Conservation (phyloP, 2,329 filamentous ascomycete species). For the Aspergillus carbonarius region DNA sequence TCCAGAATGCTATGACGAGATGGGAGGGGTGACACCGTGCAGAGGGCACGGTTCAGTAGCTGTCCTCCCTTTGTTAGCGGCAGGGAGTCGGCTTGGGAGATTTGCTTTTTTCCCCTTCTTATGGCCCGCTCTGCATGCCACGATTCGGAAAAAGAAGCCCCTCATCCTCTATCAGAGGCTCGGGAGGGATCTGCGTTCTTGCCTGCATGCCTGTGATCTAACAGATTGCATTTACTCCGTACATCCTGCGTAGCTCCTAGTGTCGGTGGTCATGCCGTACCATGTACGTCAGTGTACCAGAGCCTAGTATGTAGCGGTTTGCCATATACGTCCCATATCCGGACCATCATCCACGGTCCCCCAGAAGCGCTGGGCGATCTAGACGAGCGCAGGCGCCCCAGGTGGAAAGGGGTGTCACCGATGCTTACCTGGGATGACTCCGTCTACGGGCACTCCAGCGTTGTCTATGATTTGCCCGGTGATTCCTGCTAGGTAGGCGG, state of each 20-base stretch:
- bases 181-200: constrained; percentile 14
- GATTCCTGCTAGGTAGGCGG: neutral
- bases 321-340: neutral
- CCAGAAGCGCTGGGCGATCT: too few relatives aligned
- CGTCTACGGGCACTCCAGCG: neutral
- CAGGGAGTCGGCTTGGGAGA: neutral
- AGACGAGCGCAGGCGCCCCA: too few relatives aligned
- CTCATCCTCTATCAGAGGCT: constrained; percentile 7
- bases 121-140: constrained; percentile 1
- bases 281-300: neutral
- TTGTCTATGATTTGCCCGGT: constrained; percentile 1
- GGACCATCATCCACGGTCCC: too few relatives aligned
- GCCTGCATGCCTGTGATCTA: constrained; percentile 16
- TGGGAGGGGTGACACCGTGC: neutral
- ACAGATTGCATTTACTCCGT: constrained; percentile 6
- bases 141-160: constrained; percentile 1
- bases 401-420: neutral
- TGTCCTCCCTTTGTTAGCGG: constrained; percentile 1
- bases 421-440: neutral
- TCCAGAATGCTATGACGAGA: neutral
- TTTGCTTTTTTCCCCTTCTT: neutral
- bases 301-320: neutral
- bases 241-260: neutral
- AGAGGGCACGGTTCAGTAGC: constrained; percentile 3
- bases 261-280: constrained; percentile 1